A percentile compares a stretch with the other conserved stretches of the same genome.
These are phyloP conservation scores for Populus hybrid DNA, from an alignment of 441 rosid species.

Conservation along the genomic window DNA sequence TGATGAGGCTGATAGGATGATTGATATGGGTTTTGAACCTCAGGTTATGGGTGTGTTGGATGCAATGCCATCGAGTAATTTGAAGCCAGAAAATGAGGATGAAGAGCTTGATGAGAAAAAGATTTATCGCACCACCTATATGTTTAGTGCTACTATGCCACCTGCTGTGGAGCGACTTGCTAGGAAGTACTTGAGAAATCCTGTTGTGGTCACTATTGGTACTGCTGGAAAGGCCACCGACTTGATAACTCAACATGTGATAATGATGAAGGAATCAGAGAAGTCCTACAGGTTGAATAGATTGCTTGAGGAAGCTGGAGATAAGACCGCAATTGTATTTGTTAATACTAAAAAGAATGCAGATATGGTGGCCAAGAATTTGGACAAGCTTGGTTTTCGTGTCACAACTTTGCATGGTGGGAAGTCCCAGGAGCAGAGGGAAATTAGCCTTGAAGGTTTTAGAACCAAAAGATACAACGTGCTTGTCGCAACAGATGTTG, in stretches of 20 bases:
- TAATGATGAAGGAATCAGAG: slow-evolving; percentile 80
- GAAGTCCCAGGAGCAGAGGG: slow-evolving; percentile 94
- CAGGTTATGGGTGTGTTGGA: slow-evolving; percentile 88
- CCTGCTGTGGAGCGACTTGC: slow-evolving; percentile 94
- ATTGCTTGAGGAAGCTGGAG: slow-evolving; percentile 77
- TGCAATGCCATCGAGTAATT: slow-evolving; percentile 94
- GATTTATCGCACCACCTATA: slow-evolving; percentile 86
- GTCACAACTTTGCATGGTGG: slow-evolving; percentile 94
- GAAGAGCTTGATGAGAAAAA: slow-evolving; percentile 93
- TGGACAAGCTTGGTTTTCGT: slow-evolving; percentile 81
- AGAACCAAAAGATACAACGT: slow-evolving; percentile 80
- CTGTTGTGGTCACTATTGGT: slow-evolving; percentile 88
- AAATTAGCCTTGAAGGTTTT: slow-evolving; percentile 84
- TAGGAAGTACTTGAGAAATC: slow-evolving; percentile 89
- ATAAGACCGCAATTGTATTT: slow-evolving; percentile 82
- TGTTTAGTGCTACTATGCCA: slow-evolving; percentile 98
- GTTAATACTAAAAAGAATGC: slow-evolving; percentile 83
- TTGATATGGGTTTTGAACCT: slow-evolving; percentile 98
- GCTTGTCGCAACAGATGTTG: slow-evolving; percentile 95
- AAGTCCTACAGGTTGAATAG: slow-evolving; percentile 63
- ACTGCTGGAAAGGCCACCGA: slow-evolving; percentile 95
- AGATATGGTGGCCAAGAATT: slow-evolving; percentile 65
- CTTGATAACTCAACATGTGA: slow-evolving; percentile 76
- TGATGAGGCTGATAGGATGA: slow-evolving; percentile 97
- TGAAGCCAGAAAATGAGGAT: slow-evolving; percentile 95